These are phyloP conservation scores for grape (Vitis vinifera) DNA, from an alignment of 164 flowering plant genomes.

Conservation along the genomic window ASM3070453v1 NC_081805.1:27040001-27040500, in stretches of 20 bases:
- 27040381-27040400: constrained; percentile 51
- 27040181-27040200: not conserved
- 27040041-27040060: not conserved
- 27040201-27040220: not conserved
- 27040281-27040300: not conserved
- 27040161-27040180: not conserved
- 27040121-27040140: constrained; percentile 68
- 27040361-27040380: not conserved
- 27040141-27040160: not conserved
- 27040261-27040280: not conserved
- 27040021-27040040: not conserved
- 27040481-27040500: constrained; percentile 5
- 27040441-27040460: constrained; percentile 59
- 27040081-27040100: constrained; percentile 44
- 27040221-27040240: not conserved
- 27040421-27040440: constrained; percentile 58
- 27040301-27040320: constrained; percentile 1
- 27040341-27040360: not conserved
- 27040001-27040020: not conserved
- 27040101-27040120: constrained; percentile 95
- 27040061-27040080: constrained; percentile 13
- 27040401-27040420: constrained; percentile 75
- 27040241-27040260: no score
- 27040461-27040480: constrained; percentile 63
- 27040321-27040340: not conserved